phyloP scores from a whole-genome alignment of 129 eudicot species.

The Helichrysum umbraculigerum region DNA sequence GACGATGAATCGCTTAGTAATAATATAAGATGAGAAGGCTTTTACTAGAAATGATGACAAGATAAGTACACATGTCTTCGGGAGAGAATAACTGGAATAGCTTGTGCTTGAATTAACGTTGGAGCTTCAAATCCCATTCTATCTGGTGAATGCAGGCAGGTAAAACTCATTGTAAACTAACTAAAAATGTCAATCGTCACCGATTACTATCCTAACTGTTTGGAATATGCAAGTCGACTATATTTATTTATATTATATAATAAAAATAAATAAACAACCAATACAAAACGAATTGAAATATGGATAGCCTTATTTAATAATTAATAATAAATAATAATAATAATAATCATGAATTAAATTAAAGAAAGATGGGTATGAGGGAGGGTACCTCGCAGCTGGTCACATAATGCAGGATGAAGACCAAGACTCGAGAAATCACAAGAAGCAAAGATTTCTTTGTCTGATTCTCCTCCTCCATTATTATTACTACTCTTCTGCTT shows the following conservation, averaged over 20 bases:
- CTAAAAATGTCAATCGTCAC: not conserved
- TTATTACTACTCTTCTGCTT: not conserved
- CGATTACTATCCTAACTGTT: not conserved
- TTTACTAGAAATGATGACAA: not conserved
- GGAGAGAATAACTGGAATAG: conserved; percentile 83
- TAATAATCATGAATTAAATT: not conserved
- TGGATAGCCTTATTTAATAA: too few species aligned
- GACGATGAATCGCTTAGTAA: not conserved
- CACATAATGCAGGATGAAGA: conserved; percentile 68
- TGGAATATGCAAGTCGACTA: not conserved
- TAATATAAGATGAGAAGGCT: not conserved
- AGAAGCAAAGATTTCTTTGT: conserved; percentile 54
- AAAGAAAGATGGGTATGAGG: not conserved
- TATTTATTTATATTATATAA: too few species aligned
- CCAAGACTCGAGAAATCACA: conserved; percentile 83
- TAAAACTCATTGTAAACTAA: not conserved
- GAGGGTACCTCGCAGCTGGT: conserved; percentile 63
- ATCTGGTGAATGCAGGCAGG: conserved; percentile 37
- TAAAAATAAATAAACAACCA: not conserved
- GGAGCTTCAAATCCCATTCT: conserved; percentile 82
- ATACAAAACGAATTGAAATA: not conserved
- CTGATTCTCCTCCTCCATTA: not conserved
- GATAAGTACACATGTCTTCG: conserved; percentile 71
- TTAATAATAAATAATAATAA: too few species aligned
- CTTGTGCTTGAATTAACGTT: conserved; percentile 82